A percentile compares a stretch with the other conserved stretches of the same genome.
Conservation (phyloP, 83 land plant species). For the Thuja plicata region DNA sequence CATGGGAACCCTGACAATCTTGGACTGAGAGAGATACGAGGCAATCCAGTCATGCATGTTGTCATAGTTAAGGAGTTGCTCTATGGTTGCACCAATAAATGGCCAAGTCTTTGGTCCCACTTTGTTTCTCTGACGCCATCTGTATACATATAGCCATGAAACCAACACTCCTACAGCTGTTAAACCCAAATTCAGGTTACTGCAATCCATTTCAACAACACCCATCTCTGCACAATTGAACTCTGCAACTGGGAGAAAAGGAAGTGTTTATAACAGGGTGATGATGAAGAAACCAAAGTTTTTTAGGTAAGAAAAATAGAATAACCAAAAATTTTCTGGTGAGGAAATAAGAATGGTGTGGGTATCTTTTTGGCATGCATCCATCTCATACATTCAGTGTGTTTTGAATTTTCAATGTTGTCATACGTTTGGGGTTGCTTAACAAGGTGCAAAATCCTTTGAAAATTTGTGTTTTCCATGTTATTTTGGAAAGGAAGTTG, state of each 20-base stretch:
- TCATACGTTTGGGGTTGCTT: neutral
- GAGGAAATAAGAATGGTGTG: neutral
- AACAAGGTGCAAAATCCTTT: neutral
- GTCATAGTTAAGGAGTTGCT: constrained; percentile 66
- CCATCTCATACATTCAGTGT: neutral
- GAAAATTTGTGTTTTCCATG: neutral
- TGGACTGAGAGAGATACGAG: constrained; percentile 39
- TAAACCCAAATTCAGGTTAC: neutral
- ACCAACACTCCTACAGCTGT: constrained; percentile 11
- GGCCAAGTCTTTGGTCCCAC: constrained; percentile 86
- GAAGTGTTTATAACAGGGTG: neutral
- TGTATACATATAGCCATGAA: constrained; percentile 51
- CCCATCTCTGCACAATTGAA: neutral
- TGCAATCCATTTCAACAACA: neutral
- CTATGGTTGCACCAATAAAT: constrained; percentile 57
- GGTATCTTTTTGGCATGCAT: neutral
- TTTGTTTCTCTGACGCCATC: constrained; percentile 45
- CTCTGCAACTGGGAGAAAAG: no score
- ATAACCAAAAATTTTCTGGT: neutral
- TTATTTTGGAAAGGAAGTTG: neutral
- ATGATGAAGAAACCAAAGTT: no score
- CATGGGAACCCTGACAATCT: constrained; percentile 61
- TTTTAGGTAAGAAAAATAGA: neutral
- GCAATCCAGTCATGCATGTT: constrained; percentile 81
- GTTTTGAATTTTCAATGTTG: neutral